phyloP scores from a whole-genome alignment of 805 yeast species.

The Candida insectorum region DNA sequence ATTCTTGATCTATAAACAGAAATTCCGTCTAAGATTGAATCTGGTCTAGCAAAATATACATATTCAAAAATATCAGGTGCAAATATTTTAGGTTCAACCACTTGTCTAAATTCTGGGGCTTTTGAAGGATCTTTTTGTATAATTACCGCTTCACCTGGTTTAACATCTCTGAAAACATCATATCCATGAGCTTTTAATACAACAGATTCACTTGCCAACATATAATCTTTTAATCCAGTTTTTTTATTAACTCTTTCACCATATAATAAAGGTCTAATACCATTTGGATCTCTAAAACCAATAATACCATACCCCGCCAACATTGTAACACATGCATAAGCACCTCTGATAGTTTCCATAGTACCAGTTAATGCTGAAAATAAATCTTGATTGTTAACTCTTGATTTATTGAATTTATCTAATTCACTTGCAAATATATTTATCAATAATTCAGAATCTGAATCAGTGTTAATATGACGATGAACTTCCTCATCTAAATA shows the following conservation, averaged over 20 bases:
- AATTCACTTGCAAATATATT: conserved; percentile 90
- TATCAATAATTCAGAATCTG: conserved; percentile 87
- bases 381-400: conserved; percentile 88
- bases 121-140: conserved; percentile 60
- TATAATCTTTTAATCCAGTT: conserved; percentile 77
- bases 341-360: conserved; percentile 80
- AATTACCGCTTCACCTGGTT: conserved; percentile 96
- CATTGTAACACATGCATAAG: conserved; percentile 95
- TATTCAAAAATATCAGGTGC: conserved; percentile 97
- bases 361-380: conserved; percentile 85
- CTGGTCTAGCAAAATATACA: conserved; percentile 97
- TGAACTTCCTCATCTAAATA: conserved; percentile 92
- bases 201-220: conserved; percentile 94
- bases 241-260: conserved; percentile 70
- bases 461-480: conserved; percentile 95
- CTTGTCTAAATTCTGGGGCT: conserved; percentile 81
- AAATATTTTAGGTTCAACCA: conserved; percentile 71
- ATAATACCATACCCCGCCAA: conserved; percentile 93
- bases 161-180: conserved; percentile 71
- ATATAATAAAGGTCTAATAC: conserved; percentile 84
- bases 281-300: conserved; percentile 97
- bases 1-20: conserved; percentile 90
- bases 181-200: conserved; percentile 92
- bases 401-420: conserved; percentile 85
- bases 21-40: conserved; percentile 93